These are phyloP conservation scores for Eimeria maxima DNA, from an alignment of 169 alveolate genomes.

Conservation along the genomic window DNA sequence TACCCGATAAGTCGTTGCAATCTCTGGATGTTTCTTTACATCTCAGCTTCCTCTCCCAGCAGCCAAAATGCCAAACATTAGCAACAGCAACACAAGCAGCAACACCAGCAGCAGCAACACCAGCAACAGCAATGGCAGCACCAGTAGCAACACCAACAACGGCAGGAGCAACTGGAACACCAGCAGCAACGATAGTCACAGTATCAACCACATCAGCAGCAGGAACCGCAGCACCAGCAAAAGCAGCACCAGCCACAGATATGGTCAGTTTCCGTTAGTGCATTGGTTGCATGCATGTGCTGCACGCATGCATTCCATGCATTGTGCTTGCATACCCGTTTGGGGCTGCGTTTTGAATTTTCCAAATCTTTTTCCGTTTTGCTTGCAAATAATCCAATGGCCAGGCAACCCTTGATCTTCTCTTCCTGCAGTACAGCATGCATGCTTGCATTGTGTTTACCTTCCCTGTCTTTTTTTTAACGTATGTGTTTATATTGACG, in stretches of 20 bases:
- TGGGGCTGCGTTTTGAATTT: neutral
- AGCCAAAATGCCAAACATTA: too few species aligned
- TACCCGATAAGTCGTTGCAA: neutral
- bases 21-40: neutral
- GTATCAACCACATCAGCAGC: too few species aligned
- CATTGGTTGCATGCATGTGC: neutral
- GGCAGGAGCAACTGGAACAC: neutral
- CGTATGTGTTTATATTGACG: neutral
- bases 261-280: neutral
- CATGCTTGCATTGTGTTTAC: neutral
- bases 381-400: slow-evolving; percentile 22
- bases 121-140: neutral
- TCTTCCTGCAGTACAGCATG: neutral
- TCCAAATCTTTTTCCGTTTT: slow-evolving; percentile 36
- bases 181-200: neutral
- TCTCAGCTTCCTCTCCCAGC: neutral
- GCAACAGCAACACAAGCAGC: neutral
- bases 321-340: neutral
- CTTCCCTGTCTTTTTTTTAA: neutral
- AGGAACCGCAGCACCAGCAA: neutral
- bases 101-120: too few species aligned
- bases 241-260: neutral
- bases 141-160: neutral
- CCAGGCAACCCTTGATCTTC: slow-evolving; percentile 68
- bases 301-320: neutral